Base-by-base conservation (phyloP, 1,139 yeast species). In the Kodamaea fungicola region DNA sequence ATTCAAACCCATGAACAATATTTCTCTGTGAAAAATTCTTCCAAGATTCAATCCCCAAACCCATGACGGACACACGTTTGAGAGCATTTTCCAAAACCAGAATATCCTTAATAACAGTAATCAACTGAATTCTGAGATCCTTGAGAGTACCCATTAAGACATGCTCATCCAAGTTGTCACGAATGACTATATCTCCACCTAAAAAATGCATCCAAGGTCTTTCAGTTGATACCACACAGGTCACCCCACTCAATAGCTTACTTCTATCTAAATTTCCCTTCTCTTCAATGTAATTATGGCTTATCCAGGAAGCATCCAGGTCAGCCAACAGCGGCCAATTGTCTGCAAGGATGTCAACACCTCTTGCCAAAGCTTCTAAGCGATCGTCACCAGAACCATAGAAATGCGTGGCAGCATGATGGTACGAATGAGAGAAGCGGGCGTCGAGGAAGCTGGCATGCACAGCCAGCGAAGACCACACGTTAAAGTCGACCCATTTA, bases 381-480 rank as follows among this genome's bases (percentile, higher is more conserved):
- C 22, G 27, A n/a, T 39, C 32, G 4, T 31, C 35, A 8, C 22
- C 16, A 7, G 24, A 7, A 9, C 49, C 54, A n/a, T 47, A 45
- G 26, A 50, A 55, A 42, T 62, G 68, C 2, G 67, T 60, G 1
- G 65, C 63, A 2, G 34, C 8, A 2, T 38, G 28, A 0, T 58
- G 48, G 24, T 52, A 31, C 7, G 23, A 44, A 3, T 45, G 41
- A 10, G 59, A 46, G 4, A 57, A 38, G 13, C 63, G 39, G 2
- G 64, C 24, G 38, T 63, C 72, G 9, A 58, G 34, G 2, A 56
- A 57, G 4, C 16, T 29, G 2, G 42, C 8, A 51, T 31, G 6
- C 37, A 55, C 29, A 12, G 39, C 16, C 23, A 24, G 19, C n/a
- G 30, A 12, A 22, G 35, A 30, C 37, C 41, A 35, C 8, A 59